Evolutionary conservation across 2,329 filamentous ascomycete genomes (phyloP), one percentile per base, ranked within the genome.

Genomic region (Clarireedia hainanense): DNA sequence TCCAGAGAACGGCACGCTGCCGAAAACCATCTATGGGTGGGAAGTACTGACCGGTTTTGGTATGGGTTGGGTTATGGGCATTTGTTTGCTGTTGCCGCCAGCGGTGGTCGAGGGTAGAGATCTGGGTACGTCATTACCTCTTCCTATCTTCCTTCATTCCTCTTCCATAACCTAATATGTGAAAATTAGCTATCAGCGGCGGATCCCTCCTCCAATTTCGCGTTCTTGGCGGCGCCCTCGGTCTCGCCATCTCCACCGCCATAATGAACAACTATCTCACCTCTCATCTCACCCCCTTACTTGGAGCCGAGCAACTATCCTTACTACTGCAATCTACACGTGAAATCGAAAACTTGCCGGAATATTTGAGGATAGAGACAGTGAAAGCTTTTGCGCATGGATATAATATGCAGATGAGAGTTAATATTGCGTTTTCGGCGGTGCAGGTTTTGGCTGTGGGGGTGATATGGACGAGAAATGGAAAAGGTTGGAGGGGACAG

Each of bases 1-100:
- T 30, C 23, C 45, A 4, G 24, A 27, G 24, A 47, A 15, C 23
- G 24, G 24, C 27, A 47, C 23, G 20, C 12, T 47, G 5, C 12
- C 24, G 9, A n/a, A 9, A 2, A n/a, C 36, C n/a, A 42, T 42
- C 6, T 50, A 50, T 30, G 48, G 48, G 10, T 50, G 40, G 14
- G 34, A 50, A 50, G 37, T 39, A 15, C 26, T 50, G 15, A 78
- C 83, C 40, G 81, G 81, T 1, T 24, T 50, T 42, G 48, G 48
- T 7, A 42, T 50, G n/a, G 48, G 48, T 14, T 30, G 27, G 5
- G 46, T 48, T 6, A 7, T 30, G 27, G 46, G 15, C n/a, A 48
- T 48, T 26, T n/a, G 15, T 34, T 17, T 36, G 7, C 15, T 48
- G 26, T 17, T 48, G 10, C 26, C 26, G 14, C 27, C 46, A 26